Conservation (phyloP, 2,329 filamentous ascomycete species). For the Xylaria hypoxylon region DNA sequence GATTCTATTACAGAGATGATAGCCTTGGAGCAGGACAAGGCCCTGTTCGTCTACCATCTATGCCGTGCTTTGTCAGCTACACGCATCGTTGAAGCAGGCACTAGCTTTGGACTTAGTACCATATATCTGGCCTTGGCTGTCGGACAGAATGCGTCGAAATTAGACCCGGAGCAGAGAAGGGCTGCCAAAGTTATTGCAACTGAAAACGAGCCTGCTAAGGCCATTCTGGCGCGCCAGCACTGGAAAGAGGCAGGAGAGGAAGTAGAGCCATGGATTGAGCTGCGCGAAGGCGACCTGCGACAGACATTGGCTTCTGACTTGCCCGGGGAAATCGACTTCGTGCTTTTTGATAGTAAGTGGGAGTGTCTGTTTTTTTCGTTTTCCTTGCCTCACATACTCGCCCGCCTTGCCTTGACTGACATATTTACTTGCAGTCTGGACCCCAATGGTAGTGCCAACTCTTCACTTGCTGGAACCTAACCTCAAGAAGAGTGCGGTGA, state of each 20-base stretch:
- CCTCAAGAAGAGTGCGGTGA: constrained; percentile 59
- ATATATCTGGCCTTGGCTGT: constrained; percentile 49
- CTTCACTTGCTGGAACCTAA: constrained; percentile 60
- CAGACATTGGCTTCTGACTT: constrained; percentile 66
- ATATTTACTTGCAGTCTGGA: constrained; percentile 60
- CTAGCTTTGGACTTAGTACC: constrained; percentile 35
- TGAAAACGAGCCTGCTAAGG: constrained; percentile 65
- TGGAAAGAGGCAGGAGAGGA: constrained; percentile 64
- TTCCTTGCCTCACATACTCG: not conserved
- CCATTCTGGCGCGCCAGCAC: constrained; percentile 65
- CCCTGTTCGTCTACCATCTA: constrained; percentile 29
- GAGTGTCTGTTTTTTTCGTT: too few species aligned
- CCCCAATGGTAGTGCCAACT: constrained; percentile 64
- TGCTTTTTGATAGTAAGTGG: constrained; percentile 70
- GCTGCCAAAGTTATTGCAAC: constrained; percentile 67
- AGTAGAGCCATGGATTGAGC: constrained; percentile 63
- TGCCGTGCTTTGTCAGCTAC: constrained; percentile 50
- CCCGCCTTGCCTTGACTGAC: not conserved
- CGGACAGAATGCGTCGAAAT: constrained; percentile 56
- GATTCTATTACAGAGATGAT: constrained; percentile 22
- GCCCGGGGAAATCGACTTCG: constrained; percentile 63
- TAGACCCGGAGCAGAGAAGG: constrained; percentile 25
- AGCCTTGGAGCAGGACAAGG: constrained; percentile 29
- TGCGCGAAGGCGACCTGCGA: constrained; percentile 67
- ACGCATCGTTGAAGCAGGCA: constrained; percentile 32